Conservation (phyloP, 2,329 filamentous ascomycete species). For the Tothia fuscella region DNA sequence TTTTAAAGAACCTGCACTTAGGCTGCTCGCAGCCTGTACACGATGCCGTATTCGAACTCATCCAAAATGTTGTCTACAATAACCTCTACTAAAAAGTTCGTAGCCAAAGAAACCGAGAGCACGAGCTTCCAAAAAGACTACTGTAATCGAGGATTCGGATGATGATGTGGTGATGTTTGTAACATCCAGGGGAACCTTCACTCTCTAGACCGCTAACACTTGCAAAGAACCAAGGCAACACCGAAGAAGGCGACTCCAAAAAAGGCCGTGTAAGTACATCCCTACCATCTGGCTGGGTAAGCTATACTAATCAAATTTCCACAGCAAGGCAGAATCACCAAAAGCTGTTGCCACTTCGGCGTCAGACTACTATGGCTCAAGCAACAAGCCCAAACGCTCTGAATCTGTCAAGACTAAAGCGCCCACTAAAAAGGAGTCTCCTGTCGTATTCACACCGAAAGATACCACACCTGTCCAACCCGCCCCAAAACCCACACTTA, state of each 20-base stretch:
- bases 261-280: constrained; percentile 38
- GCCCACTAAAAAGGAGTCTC: constrained; percentile 14
- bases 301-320: neutral
- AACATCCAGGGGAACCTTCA: constrained; percentile 17
- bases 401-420: constrained; percentile 24
- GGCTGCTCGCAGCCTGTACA: too few species aligned
- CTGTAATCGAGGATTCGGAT: constrained; percentile 71
- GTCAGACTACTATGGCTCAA: constrained; percentile 50
- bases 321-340: constrained; percentile 35
- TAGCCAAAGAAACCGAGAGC: constrained; percentile 16
- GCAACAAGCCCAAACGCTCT: constrained; percentile 42
- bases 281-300: constrained; percentile 11
- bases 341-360: constrained; percentile 47
- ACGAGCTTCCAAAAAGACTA: constrained; percentile 35
- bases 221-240: constrained; percentile 29
- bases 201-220: constrained; percentile 15
- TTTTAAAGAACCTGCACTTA: too few species aligned
- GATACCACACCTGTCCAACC: constrained; percentile 19
- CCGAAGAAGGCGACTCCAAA: constrained; percentile 47
- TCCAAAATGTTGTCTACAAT: neutral
- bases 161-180: constrained; percentile 45
- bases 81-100: neutral
- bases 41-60: too few species aligned
- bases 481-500: constrained; percentile 32
- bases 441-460: constrained; percentile 11